A percentile compares a stretch with the other conserved stretches of the same genome.
phyloP scores from a whole-genome alignment of 805 yeast species.

The Metschnikowia kofuensis region DNA sequence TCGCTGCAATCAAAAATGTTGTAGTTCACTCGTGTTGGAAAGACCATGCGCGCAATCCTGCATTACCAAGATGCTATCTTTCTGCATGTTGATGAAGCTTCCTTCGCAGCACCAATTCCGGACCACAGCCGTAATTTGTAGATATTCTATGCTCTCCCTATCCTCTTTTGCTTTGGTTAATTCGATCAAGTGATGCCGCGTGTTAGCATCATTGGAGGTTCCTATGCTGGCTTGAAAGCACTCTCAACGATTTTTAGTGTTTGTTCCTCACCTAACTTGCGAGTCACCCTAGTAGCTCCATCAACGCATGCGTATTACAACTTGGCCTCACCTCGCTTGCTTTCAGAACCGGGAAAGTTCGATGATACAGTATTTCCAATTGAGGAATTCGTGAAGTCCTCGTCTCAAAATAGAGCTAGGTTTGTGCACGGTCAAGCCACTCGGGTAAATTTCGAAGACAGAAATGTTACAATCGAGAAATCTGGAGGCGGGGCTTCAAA shows the following conservation, averaged over 20 bases:
- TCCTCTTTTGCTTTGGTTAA: neutral
- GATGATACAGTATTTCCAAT: slow-evolving; percentile 20
- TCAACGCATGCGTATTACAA: slow-evolving; percentile 25
- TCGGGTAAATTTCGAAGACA: slow-evolving; percentile 24
- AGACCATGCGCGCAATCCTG: no score
- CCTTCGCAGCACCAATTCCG: neutral
- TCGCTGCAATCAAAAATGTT: no score
- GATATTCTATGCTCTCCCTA: neutral
- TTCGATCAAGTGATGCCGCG: slow-evolving; percentile 7
- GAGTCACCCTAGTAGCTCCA: slow-evolving; percentile 26
- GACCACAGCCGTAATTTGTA: neutral
- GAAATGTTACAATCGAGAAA: slow-evolving; percentile 15
- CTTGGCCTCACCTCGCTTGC: slow-evolving; percentile 31
- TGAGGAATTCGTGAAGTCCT: slow-evolving; percentile 17
- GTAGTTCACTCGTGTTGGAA: no score
- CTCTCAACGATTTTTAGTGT: slow-evolving; percentile 19
- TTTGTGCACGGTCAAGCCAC: slow-evolving; percentile 27
- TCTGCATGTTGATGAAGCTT: neutral
- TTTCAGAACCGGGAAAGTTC: slow-evolving; percentile 23
- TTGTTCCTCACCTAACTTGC: slow-evolving; percentile 1
- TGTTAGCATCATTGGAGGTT: slow-evolving; percentile 37
- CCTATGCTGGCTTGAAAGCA: slow-evolving; percentile 32
- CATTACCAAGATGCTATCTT: neutral
- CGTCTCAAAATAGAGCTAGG: slow-evolving; percentile 14
- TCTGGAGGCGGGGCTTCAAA: slow-evolving; percentile 6